These are phyloP conservation scores for Persicaria maculosa DNA, from an alignment of 148 eudicot genomes.

Conservation along the genomic window DNA sequence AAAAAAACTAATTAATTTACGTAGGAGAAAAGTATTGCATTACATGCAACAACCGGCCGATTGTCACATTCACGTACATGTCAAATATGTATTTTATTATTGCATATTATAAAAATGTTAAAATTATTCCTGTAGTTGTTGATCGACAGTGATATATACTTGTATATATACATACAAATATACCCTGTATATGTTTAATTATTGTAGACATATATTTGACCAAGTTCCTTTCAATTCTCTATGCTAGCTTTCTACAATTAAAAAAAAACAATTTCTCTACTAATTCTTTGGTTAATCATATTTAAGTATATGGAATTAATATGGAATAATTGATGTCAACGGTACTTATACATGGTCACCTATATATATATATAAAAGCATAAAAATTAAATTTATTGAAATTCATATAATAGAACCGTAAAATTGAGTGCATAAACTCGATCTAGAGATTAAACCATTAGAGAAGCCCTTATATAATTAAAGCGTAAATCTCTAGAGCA, in stretches of 20 bases:
- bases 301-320: not conserved
- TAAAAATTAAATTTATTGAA: not conserved
- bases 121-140: constrained; percentile 3
- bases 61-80: constrained; percentile 4
- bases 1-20: not conserved
- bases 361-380: not conserved
- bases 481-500: too few relatives aligned
- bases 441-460: too few relatives aligned
- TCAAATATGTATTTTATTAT: not conserved
- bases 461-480: too few relatives aligned
- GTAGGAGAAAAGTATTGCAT: not conserved
- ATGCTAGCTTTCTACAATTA: not conserved
- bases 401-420: too few relatives aligned
- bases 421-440: too few relatives aligned
- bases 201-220: not conserved
- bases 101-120: not conserved
- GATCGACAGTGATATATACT: not conserved
- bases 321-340: not conserved
- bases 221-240: not conserved
- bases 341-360: not conserved
- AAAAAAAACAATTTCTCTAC: not conserved
- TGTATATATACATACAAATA: not conserved
- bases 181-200: not conserved
- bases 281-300: not conserved
- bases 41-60: constrained; percentile 8